Percentiles rank a stretch among this genome's conserved stretches.
Evolutionary conservation across 176 grass and related monocot species (phyloP).

Genomic region (Aegilops bicornis): DNA sequence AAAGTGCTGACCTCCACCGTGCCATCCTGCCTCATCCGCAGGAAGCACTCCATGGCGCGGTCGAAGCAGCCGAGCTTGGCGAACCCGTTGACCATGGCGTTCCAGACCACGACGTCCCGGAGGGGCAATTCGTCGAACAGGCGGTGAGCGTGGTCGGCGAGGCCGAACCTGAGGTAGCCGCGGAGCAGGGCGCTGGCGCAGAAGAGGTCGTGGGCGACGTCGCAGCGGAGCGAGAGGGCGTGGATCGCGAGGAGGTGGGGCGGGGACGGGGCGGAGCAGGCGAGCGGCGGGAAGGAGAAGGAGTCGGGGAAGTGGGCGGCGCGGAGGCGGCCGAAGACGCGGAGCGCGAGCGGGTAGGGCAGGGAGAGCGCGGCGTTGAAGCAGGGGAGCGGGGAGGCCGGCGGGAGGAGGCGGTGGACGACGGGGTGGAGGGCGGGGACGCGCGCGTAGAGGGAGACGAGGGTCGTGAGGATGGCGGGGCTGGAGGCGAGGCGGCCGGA

Average conservation of each 20-base stretch:
- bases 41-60: slow-evolving; percentile 43
- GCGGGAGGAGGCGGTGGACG: slow-evolving; percentile 32
- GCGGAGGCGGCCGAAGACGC: slow-evolving; percentile 45
- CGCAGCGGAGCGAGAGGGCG: slow-evolving; percentile 33
- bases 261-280: slow-evolving; percentile 9
- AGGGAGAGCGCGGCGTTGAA: slow-evolving; percentile 60
- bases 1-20: slow-evolving; percentile 44
- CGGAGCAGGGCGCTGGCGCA: slow-evolving; percentile 55
- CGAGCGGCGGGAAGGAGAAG: slow-evolving; percentile 41
- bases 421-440: slow-evolving; percentile 19
- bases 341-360: slow-evolving; percentile 46
- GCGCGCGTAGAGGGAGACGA: slow-evolving; percentile 51
- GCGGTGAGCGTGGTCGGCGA: slow-evolving; percentile 45
- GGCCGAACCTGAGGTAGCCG: slow-evolving; percentile 32
- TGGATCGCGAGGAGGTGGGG: slow-evolving; percentile 43
- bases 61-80: slow-evolving; percentile 51
- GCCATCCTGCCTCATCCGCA: slow-evolving; percentile 40
- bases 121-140: slow-evolving; percentile 53
- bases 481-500: slow-evolving; percentile 40
- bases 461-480: slow-evolving; percentile 38
- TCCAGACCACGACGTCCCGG: slow-evolving; percentile 59
- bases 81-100: slow-evolving; percentile 63
- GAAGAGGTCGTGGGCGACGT: slow-evolving; percentile 44
- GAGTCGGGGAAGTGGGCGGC: slow-evolving; percentile 42
- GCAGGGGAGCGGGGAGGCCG: slow-evolving; percentile 40